Evolutionary conservation across 345 rosid species (phyloP).

Genomic region (Eucalyptus fibrosa): DNA sequence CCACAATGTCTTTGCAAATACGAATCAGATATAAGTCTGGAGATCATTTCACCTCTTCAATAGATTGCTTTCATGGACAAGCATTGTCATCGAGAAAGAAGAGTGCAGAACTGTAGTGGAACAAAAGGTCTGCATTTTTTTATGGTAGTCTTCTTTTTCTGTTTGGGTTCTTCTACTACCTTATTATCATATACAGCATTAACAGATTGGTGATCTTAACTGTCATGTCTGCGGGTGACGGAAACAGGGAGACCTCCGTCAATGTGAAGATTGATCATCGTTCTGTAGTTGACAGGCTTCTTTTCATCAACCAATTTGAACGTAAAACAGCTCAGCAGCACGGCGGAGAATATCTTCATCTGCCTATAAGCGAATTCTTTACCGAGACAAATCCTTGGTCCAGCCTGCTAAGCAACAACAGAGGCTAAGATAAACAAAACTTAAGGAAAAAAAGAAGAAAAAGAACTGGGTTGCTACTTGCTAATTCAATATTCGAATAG

Average conservation of each 20-base stretch:
- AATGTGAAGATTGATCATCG: conserved; percentile 48
- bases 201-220: not conserved
- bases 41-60: not conserved
- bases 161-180: not conserved
- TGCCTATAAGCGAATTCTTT: conserved; percentile 52
- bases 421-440: not conserved
- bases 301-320: conserved; percentile 34
- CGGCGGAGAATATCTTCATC: conserved; percentile 43
- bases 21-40: not conserved
- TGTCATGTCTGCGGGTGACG: conserved; percentile 3
- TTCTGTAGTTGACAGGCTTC: conserved; percentile 27
- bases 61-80: not conserved
- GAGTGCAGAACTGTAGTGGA: not conserved
- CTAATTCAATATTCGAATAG: not conserved
- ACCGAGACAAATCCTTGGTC: conserved; percentile 48
- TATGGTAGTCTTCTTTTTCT: too few relatives aligned
- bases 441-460: too few relatives aligned
- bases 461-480: not conserved
- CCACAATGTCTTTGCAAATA: not conserved
- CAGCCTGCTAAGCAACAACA: conserved; percentile 28
- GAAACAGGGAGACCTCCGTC: conserved; percentile 50
- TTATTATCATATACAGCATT: not conserved
- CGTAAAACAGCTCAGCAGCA: conserved; percentile 14
- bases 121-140: not conserved
- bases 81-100: not conserved